Percentiles rank a stretch among this genome's conserved stretches.
Evolutionary conservation across 2,329 filamentous ascomycete species (phyloP).

Genomic region (Grosmannia penicillata): DNA sequence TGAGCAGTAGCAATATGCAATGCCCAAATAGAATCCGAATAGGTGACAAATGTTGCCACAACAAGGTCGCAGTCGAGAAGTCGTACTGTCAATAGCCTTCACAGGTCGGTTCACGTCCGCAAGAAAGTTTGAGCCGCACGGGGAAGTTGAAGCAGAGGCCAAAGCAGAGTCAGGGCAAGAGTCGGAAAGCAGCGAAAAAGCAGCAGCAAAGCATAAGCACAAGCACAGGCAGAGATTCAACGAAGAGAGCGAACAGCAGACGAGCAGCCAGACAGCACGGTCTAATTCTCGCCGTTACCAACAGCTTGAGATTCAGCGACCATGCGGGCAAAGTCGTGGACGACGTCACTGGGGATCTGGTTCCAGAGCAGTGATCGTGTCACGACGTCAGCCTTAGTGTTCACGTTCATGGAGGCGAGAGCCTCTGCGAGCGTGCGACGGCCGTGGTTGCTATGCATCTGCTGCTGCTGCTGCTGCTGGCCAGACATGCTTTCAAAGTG

Average conservation of each 20-base stretch:
- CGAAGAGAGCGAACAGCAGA: slow-evolving; percentile 12
- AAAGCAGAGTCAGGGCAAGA: slow-evolving; percentile 1
- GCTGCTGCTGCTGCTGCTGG: slow-evolving; percentile 1
- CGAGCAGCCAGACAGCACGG: neutral
- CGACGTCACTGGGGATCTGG: slow-evolving; percentile 80
- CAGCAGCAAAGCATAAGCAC: slow-evolving; percentile 11
- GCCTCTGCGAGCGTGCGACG: slow-evolving; percentile 68
- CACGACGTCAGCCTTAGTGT: slow-evolving; percentile 75
- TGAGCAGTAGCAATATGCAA: too few species aligned
- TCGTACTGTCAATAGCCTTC: neutral
- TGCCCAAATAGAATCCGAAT: neutral
- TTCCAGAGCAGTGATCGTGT: slow-evolving; percentile 89
- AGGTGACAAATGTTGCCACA: neutral
- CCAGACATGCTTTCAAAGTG: slow-evolving; percentile 43
- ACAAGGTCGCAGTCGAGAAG: neutral
- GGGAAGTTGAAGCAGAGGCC: too few species aligned
- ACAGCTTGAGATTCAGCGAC: slow-evolving; percentile 53
- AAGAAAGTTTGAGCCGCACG: too few species aligned
- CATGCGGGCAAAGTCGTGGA: slow-evolving; percentile 84
- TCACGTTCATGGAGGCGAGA: slow-evolving; percentile 61
- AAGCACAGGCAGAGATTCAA: too few species aligned
- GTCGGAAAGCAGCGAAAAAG: neutral
- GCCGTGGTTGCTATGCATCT: slow-evolving; percentile 30
- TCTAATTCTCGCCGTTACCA: slow-evolving; percentile 4
- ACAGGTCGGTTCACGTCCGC: slow-evolving; percentile 4